Evolutionary conservation across 2,329 filamentous ascomycete genomes (phyloP).

Genomic region (Calonectria montana): DNA sequence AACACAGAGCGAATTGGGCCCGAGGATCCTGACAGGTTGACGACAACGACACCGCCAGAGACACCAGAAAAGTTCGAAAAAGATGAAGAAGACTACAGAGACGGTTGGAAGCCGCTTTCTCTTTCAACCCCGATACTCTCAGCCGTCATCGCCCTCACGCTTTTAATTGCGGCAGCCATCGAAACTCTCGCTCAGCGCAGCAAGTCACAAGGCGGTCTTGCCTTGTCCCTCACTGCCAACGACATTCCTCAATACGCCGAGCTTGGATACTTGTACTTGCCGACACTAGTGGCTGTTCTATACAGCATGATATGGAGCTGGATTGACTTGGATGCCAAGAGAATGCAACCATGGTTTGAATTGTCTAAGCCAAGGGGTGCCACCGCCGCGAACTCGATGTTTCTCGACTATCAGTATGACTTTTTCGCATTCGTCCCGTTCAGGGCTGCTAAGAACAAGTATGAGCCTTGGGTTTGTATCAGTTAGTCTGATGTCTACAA

Average conservation of each 20-base stretch:
- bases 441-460: slow-evolving; percentile 42
- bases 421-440: slow-evolving; percentile 50
- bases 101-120: slow-evolving; percentile 40
- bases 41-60: not conserved
- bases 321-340: slow-evolving; percentile 69
- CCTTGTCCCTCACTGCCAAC: slow-evolving; percentile 34
- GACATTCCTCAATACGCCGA: slow-evolving; percentile 49
- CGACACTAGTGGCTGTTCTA: slow-evolving; percentile 64
- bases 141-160: slow-evolving; percentile 49
- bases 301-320: slow-evolving; percentile 70
- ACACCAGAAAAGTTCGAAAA: not conserved
- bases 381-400: slow-evolving; percentile 55
- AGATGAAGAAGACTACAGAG: accelerated
- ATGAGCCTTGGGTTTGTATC: slow-evolving; percentile 40
- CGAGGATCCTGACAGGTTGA: not conserved
- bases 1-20: not conserved
- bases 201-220: slow-evolving; percentile 53
- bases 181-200: slow-evolving; percentile 58
- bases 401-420: slow-evolving; percentile 63
- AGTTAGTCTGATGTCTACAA: not conserved
- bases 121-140: slow-evolving; percentile 49
- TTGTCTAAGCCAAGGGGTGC: slow-evolving; percentile 61
- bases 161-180: slow-evolving; percentile 55
- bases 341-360: slow-evolving; percentile 71
- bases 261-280: slow-evolving; percentile 62